phyloP scores from a whole-genome alignment of 164 flowering plant species.

The Berberis thunbergii region DNA sequence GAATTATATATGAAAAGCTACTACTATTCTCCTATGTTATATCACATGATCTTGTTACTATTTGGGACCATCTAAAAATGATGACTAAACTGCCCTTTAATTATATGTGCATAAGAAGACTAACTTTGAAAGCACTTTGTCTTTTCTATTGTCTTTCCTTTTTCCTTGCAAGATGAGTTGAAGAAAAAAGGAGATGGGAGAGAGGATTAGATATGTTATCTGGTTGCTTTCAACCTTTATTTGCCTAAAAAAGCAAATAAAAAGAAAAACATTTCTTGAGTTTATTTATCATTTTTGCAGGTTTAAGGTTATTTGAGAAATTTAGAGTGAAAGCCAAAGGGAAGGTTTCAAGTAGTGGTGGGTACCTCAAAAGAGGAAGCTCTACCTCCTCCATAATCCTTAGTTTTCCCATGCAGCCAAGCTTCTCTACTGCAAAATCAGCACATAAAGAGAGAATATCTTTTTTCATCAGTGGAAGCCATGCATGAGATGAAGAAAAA shows the following conservation, averaged over 20 bases:
- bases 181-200: conserved; percentile 3
- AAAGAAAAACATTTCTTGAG: neutral
- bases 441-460: conserved; percentile 26
- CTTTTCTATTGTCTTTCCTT: conserved; percentile 11
- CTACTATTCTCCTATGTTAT: too few species aligned
- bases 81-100: too few species aligned
- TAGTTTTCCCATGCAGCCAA: conserved; percentile 70
- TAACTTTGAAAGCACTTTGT: conserved; percentile 15
- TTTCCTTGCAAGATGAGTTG: conserved; percentile 5
- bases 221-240: neutral
- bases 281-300: too few species aligned
- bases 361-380: conserved; percentile 64
- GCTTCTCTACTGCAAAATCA: conserved; percentile 67
- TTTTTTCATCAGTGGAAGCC: conserved; percentile 50
- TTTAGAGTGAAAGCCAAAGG: neutral
- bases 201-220: neutral
- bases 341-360: conserved; percentile 3
- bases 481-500: conserved; percentile 33
- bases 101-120: neutral
- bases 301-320: too few species aligned
- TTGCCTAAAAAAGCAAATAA: neutral
- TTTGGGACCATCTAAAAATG: too few species aligned
- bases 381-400: conserved; percentile 39
- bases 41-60: too few species aligned
- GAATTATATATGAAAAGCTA: too few species aligned